Evolutionary conservation across 768 basidiomycete genomes (phyloP), one percentile per base, ranked within the genome.

Genomic region (Infundibulicybe gibba): DNA sequence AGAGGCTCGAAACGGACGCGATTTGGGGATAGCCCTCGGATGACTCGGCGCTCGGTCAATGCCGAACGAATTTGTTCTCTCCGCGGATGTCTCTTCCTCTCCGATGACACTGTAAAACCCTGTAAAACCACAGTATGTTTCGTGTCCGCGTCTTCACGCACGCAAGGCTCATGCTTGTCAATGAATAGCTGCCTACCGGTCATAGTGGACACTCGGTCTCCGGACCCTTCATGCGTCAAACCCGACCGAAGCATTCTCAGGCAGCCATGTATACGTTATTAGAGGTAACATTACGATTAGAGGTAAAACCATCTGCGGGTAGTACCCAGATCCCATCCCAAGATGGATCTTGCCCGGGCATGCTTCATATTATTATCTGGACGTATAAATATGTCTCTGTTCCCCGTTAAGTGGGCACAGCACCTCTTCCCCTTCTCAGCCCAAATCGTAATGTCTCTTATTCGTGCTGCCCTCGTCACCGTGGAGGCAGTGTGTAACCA

Each of bases 401-500:
- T 25, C 25, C 25, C 25, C 25, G 25, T 25, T 8, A 38, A 38
- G n/a, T n/a, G 35, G 10, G 6, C 35, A 4, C 35, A 38, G 14
- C 10, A 14, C 17, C 17, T 10, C 33, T 4, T 38, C n/a, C 17
- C 35, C 35, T 19, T 38, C 14, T 38, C 35, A 25, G 25, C 4
- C 10, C 17, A 10, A 19, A 38, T n/a, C 35, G 10, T 4, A 38
- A 82, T 83, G 80, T 73, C 76, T 42, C 60, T 75, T 48, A 47
- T 69, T 30, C 72, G 81, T 16, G 72, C 72, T 14, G 54, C 62
- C 32, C 72, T 84, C 47, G 69, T 77, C 52, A 53, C 69, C 32
- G 48, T 76, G 32, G 80, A 82, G 50, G 76, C 79, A 2, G 41
- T 72, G 20, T 68, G 65, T 56, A 78, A 81, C 54, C 74, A 79